Percentiles rank a stretch among this genome's conserved stretches.
phyloP scores from a whole-genome alignment of 106 monocot genomes.

The Acanthochlamys bracteata region DNA sequence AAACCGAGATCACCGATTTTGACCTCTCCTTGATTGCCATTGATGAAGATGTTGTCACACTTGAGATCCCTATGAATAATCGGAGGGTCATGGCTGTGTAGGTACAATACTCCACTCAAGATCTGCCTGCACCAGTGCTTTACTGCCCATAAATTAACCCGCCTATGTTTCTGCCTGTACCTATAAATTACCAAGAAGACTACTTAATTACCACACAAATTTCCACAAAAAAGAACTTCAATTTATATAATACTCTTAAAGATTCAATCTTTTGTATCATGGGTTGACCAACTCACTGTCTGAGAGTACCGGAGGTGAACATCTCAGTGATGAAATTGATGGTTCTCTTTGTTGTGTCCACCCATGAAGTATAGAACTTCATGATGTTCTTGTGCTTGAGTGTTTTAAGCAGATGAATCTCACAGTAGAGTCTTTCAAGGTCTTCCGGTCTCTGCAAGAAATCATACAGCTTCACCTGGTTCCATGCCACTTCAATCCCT shows the following conservation, averaged over 20 bases:
- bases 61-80: conserved; percentile 95
- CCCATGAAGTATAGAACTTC: conserved; percentile 73
- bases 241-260: neutral
- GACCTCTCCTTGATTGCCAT: conserved; percentile 94
- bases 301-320: conserved; percentile 96
- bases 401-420: conserved; percentile 95
- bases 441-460: conserved; percentile 67
- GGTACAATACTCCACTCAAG: conserved; percentile 69
- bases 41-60: conserved; percentile 98
- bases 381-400: conserved; percentile 69
- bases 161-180: conserved; percentile 79
- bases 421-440: conserved; percentile 86
- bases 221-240: neutral
- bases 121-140: conserved; percentile 99
- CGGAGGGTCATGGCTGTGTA: conserved; percentile 89
- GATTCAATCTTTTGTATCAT: neutral
- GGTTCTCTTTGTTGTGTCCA: conserved; percentile 57
- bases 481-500: conserved; percentile 98
- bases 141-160: conserved; percentile 72
- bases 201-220: too few relatives aligned
- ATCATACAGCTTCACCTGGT: conserved; percentile 82
- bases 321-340: conserved; percentile 91
- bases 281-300: conserved; percentile 50
- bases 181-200: conserved; percentile 20
- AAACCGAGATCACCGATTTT: conserved; percentile 98